Evolutionary conservation across 805 yeast genomes (phyloP).

Genomic region (Starmerella bacillaris): DNA sequence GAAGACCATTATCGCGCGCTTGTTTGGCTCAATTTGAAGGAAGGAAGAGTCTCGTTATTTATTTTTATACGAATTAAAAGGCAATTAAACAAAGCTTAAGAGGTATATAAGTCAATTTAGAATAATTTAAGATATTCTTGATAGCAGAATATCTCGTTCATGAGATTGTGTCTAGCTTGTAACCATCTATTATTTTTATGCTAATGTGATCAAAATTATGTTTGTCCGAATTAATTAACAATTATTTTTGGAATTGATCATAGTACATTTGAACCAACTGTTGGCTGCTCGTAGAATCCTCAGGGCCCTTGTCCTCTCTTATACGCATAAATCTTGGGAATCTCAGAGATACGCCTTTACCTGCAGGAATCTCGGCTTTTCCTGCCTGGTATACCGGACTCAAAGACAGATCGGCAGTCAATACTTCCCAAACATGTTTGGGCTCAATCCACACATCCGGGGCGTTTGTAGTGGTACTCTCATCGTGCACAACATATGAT

Average conservation of each 20-base stretch:
- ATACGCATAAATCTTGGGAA: slow-evolving; percentile 74
- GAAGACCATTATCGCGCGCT: too few species aligned
- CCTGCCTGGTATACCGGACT: slow-evolving; percentile 87
- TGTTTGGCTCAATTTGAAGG: too few species aligned
- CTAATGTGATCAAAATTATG: too few species aligned
- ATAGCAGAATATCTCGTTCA: too few species aligned
- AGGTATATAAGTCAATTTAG: too few species aligned
- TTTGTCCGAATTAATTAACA: too few species aligned
- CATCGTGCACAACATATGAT: slow-evolving; percentile 42
- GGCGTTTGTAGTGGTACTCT: slow-evolving; percentile 34
- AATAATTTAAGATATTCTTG: too few species aligned
- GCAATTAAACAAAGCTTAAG: too few species aligned
- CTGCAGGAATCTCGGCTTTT: slow-evolving; percentile 34
- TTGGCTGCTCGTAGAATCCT: slow-evolving; percentile 72
- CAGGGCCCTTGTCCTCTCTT: slow-evolving; percentile 70
- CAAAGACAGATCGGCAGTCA: slow-evolving; percentile 76
- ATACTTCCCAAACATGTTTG: slow-evolving; percentile 60
- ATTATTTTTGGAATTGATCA: slow-evolving; percentile 29
- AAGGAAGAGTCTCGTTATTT: too few species aligned
- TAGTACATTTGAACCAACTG: slow-evolving; percentile 73
- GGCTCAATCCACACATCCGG: slow-evolving; percentile 97
- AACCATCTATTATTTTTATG: too few species aligned
- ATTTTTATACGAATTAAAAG: too few species aligned
- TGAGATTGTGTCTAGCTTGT: too few species aligned
- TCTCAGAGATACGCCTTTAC: slow-evolving; percentile 70